Conservation (phyloP, 1,139 yeast species). For the Debaryomycetaceae sp. region DNA sequence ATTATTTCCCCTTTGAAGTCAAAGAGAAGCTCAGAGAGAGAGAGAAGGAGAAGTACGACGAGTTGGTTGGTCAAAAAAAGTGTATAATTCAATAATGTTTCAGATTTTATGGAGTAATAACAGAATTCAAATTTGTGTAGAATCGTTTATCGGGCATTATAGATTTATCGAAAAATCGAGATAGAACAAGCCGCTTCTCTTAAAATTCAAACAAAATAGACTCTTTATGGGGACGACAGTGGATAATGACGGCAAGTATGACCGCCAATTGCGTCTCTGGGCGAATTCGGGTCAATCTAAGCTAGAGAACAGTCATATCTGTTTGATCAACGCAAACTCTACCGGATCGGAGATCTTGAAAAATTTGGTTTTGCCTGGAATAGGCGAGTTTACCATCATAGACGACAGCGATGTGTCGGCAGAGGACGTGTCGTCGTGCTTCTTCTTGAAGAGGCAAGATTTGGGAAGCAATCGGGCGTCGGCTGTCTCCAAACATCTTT, state of each 20-base stretch:
- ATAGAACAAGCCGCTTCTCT: not conserved
- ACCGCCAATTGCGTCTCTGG: slow-evolving; percentile 90
- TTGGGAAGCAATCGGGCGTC: slow-evolving; percentile 42
- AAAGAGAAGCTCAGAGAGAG: slow-evolving; percentile 59
- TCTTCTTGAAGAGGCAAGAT: slow-evolving; percentile 51
- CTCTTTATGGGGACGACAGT: slow-evolving; percentile 18
- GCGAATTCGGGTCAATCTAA: slow-evolving; percentile 69
- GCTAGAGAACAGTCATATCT: slow-evolving; percentile 56
- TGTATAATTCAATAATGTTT: slow-evolving; percentile 7
- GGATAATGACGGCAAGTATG: slow-evolving; percentile 55
- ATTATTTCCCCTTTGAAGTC: slow-evolving; percentile 64
- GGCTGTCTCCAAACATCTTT: slow-evolving; percentile 38
- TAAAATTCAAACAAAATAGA: not conserved
- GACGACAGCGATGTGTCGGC: slow-evolving; percentile 41
- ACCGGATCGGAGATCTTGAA: slow-evolving; percentile 70
- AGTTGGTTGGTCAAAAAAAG: slow-evolving; percentile 14
- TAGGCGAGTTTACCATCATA: slow-evolving; percentile 64
- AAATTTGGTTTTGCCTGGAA: slow-evolving; percentile 78
- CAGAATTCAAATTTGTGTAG: not conserved
- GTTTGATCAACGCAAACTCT: slow-evolving; percentile 58
- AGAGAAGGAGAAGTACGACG: slow-evolving; percentile 48
- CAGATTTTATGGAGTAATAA: not conserved
- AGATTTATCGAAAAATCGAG: slow-evolving; percentile 8
- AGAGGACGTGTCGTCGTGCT: slow-evolving; percentile 53
- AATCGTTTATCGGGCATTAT: slow-evolving; percentile 3